Evolutionary conservation across 2,329 filamentous ascomycete species (phyloP), one percentile per base, ranked within the genome.

Genomic region (Ustulina deusta): DNA sequence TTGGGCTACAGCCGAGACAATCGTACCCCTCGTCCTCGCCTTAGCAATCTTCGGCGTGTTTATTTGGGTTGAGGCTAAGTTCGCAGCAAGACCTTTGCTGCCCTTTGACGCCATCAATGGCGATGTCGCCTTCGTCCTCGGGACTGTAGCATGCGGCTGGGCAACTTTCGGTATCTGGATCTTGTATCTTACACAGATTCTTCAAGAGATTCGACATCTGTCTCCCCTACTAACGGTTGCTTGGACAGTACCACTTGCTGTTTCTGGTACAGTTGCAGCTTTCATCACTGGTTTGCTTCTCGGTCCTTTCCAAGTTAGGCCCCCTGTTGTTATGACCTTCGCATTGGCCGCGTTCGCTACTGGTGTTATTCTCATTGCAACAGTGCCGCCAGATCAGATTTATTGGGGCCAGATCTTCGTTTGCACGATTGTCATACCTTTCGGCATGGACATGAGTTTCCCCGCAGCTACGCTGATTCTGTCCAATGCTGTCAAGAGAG

Each of bases 391-490:
- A 1, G 70, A 82, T 20, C 83, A 86, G 69, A 82, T 79, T 2
- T 88, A 88, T 72, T 88, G 86, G 86, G 82, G 78, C 15, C 81
- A 85, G 67, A 81, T 80, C 0, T 88, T 88, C 69, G 79, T 86
- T 9, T 79, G 79, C 3, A 76, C 81, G 1, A 13, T 87, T 9
- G 73, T 88, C 36, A 85, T 82, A 74, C 82, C 84, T 0, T 83
- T 79, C 68, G 84, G 84, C 3, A 86, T 86, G 84, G 86, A 89
- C 70, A 86, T 88, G 82, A 83, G 79, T 13, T 87, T 87, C 66
- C 86, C 86, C 1, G 82, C 85, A 0, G 85, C 82, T 0, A 86
- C 83, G 0, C 72, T 88, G 2, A 80, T 87, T 34, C 78, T 88
- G 9, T 83, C 79, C 22, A 82, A 86, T 65, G 77, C 75, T 1